Percentiles rank a stretch among this genome's conserved stretches.
Evolutionary conservation across 2,329 filamentous ascomycete genomes (phyloP).

Genomic region (Hypomyces rosellus): DNA sequence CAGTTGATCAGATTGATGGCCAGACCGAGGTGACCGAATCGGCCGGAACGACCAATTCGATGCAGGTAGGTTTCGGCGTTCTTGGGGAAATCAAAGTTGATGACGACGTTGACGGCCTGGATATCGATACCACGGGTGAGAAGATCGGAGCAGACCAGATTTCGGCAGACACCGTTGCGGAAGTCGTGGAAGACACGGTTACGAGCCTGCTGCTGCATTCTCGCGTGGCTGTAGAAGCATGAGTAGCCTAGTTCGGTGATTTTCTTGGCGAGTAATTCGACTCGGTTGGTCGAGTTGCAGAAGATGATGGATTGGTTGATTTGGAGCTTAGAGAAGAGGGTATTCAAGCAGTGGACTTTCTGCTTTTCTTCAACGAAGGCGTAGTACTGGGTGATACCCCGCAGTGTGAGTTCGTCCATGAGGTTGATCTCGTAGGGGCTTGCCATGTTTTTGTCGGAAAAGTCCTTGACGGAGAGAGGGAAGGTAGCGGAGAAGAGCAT

Average conservation of each 20-base stretch:
- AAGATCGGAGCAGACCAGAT: conserved; percentile 95
- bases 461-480: conserved; percentile 92
- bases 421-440: conserved; percentile 98
- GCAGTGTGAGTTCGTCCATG: conserved; percentile 97
- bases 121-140: conserved; percentile 99
- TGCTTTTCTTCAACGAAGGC: conserved; percentile 99
- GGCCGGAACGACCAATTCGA: conserved; percentile 93
- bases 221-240: conserved; percentile 98
- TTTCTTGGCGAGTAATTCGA: conserved; percentile 96
- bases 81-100: conserved; percentile 99
- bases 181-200: conserved; percentile 99
- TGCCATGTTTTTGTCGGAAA: conserved; percentile 97
- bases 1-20: conserved; percentile 99
- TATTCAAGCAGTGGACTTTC: conserved; percentile 98
- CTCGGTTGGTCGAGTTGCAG: conserved; percentile 98
- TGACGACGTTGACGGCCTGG: conserved; percentile 97
- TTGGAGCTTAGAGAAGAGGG: conserved; percentile 95
- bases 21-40: conserved; percentile 92
- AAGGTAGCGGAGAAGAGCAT: conserved; percentile 99
- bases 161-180: conserved; percentile 94
- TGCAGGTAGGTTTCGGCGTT: conserved; percentile 98
- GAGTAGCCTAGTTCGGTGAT: conserved; percentile 99
- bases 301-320: conserved; percentile 99
- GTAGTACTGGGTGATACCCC: conserved; percentile 98
- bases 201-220: conserved; percentile 93